These are phyloP conservation scores for Alternaria conjuncta DNA, from an alignment of 2,329 filamentous ascomycete genomes.

Conservation along the genomic window DNA sequence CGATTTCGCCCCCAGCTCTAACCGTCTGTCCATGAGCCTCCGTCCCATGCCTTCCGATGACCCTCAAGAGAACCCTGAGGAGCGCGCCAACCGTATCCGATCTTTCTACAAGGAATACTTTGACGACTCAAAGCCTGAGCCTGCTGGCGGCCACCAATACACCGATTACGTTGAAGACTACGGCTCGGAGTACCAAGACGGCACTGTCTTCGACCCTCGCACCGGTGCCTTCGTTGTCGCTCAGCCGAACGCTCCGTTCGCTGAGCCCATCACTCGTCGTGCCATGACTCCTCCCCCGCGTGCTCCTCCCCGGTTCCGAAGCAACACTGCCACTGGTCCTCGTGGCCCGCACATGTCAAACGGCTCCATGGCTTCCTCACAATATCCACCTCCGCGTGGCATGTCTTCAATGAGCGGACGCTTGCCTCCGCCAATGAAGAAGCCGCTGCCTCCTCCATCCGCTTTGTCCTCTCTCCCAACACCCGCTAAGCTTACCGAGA, in stretches of 20 bases:
- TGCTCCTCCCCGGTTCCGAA: constrained; percentile 63
- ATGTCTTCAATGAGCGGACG: constrained; percentile 52
- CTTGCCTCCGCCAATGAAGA: constrained; percentile 53
- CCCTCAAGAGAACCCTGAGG: constrained; percentile 87
- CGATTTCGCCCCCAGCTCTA: constrained; percentile 48
- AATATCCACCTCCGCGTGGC: constrained; percentile 49
- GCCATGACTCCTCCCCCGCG: constrained; percentile 94
- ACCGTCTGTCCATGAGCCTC: constrained; percentile 66
- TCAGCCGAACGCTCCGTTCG: constrained; percentile 65
- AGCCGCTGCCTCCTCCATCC: constrained; percentile 73
- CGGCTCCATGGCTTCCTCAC: constrained; percentile 56
- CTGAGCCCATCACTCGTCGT: constrained; percentile 82
- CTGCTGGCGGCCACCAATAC: constrained; percentile 40
- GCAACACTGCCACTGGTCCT: constrained; percentile 38
- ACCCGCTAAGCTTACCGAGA: constrained; percentile 82
- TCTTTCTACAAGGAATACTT: constrained; percentile 99
- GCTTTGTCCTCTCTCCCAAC: constrained; percentile 80
- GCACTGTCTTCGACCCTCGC: constrained; percentile 61
- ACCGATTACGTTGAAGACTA: constrained; percentile 77
- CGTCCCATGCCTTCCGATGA: constrained; percentile 89
- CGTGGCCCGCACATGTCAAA: constrained; percentile 55
- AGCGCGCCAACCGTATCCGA: constrained; percentile 92
- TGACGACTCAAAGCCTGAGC: constrained; percentile 73
- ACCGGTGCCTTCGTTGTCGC: constrained; percentile 68
- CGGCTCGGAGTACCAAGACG: constrained; percentile 72